Conservation (phyloP, 169 alveolate species). For the Blepharisma undulans region DNA sequence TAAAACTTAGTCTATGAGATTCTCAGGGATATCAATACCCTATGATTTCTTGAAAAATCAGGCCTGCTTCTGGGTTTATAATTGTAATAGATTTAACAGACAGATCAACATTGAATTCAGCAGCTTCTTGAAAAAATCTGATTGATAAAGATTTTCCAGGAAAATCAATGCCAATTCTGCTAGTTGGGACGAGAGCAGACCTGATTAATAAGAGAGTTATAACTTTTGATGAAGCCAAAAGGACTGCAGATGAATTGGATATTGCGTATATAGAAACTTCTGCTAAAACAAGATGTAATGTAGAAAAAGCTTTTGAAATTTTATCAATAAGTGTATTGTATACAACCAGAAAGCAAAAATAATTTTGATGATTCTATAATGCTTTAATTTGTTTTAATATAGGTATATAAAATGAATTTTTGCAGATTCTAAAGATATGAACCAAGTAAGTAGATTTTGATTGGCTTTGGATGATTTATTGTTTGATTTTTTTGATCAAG, state of each 20-base stretch:
- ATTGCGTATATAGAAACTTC: constrained; percentile 34
- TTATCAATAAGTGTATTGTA: neutral
- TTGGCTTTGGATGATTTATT: too few relatives aligned
- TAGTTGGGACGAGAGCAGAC: constrained; percentile 96
- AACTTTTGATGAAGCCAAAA: constrained; percentile 87
- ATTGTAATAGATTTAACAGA: neutral
- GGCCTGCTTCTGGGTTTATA: too few relatives aligned
- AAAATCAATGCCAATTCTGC: constrained; percentile 90
- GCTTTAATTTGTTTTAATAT: too few relatives aligned
- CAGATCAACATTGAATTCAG: neutral
- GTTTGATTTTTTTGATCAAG: too few relatives aligned
- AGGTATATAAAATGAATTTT: too few relatives aligned
- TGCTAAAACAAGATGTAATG: constrained; percentile 29
- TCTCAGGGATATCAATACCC: too few relatives aligned
- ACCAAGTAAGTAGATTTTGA: too few relatives aligned
- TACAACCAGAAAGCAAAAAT: too few relatives aligned
- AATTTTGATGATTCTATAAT: too few relatives aligned
- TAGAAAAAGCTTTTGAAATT: constrained; percentile 13
- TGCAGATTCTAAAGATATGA: too few relatives aligned
- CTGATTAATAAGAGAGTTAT: constrained; percentile 92
- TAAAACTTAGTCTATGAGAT: too few relatives aligned
- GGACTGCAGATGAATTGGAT: constrained; percentile 74
- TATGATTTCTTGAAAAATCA: too few relatives aligned
- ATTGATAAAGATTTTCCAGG: neutral
- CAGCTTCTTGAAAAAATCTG: neutral